These are phyloP conservation scores for Mortierella sp. DNA, from an alignment of 371 early-diverging fungal species.

Conservation along the genomic window DNA sequence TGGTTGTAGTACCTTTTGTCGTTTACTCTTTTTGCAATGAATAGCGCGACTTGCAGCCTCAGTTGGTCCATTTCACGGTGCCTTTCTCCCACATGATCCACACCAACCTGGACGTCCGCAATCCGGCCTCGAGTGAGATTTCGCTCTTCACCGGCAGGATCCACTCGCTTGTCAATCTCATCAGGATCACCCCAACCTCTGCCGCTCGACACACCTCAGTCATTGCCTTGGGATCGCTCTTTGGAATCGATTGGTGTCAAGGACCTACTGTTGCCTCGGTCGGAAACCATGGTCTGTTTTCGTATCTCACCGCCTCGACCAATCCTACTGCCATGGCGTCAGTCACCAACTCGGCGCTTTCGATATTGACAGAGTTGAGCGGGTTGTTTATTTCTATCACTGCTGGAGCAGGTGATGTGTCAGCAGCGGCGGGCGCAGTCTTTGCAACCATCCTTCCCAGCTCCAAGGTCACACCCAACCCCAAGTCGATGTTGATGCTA, in stretches of 20 bases:
- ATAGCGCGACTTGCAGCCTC: conserved; percentile 50
- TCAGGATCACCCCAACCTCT: conserved; percentile 50
- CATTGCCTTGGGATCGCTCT: conserved; percentile 40
- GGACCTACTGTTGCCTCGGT: conserved; percentile 37
- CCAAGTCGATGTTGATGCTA: conserved; percentile 45
- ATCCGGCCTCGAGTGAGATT: conserved; percentile 48
- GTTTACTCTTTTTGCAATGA: background rate
- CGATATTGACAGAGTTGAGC: conserved; percentile 39
- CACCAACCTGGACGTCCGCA: conserved; percentile 48
- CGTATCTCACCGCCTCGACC: conserved; percentile 50
- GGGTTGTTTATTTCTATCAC: conserved; percentile 46
- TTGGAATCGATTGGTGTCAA: conserved; percentile 51
- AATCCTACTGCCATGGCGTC: conserved; percentile 46
- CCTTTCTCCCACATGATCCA: conserved; percentile 56
- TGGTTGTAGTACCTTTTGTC: no score
- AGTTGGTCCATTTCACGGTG: conserved; percentile 51
- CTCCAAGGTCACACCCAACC: conserved; percentile 23
- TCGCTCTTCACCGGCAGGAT: conserved; percentile 46
- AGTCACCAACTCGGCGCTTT: conserved; percentile 44
- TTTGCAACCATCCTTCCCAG: conserved; percentile 24
- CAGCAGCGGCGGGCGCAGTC: conserved; percentile 28
- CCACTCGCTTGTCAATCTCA: conserved; percentile 56
- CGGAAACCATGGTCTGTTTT: conserved; percentile 52
- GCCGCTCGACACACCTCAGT: conserved; percentile 56
- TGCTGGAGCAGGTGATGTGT: conserved; percentile 7